Conservation (phyloP, 2,329 filamentous ascomycete genomes). For the Epichloe sp. region DNA sequence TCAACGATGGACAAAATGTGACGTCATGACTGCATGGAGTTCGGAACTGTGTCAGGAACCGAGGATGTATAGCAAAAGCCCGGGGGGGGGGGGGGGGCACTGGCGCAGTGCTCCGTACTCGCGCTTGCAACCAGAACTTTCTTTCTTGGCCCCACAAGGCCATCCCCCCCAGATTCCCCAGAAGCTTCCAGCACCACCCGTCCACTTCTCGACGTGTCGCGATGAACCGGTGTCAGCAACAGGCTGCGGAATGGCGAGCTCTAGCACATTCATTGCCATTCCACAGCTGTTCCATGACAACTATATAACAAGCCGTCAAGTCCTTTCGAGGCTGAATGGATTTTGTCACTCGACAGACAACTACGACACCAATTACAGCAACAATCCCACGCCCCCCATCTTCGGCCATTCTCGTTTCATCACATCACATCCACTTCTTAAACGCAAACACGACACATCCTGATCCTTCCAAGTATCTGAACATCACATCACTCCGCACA, state of each 20-base stretch:
- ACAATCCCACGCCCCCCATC: background rate
- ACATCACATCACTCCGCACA: constrained; percentile 17
- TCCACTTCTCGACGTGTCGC: background rate
- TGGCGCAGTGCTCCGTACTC: too few species aligned
- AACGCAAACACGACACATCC: background rate
- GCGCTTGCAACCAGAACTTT: too few species aligned
- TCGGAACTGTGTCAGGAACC: too few species aligned
- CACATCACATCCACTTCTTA: background rate
- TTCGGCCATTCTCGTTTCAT: background rate
- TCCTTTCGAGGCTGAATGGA: too few species aligned
- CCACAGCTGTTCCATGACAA: background rate
- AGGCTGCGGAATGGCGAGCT: constrained; percentile 9
- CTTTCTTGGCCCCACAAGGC: too few species aligned
- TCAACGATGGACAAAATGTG: too few species aligned
- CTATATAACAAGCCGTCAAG: too few species aligned
- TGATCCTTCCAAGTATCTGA: constrained; percentile 10
- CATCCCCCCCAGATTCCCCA: constrained; percentile 1
- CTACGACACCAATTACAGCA: background rate
- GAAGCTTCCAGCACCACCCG: constrained; percentile 7
- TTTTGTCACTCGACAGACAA: background rate
- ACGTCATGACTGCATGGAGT: too few species aligned
- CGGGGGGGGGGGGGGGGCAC: too few species aligned
- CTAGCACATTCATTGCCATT: constrained; percentile 4
- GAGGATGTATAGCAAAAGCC: too few species aligned
- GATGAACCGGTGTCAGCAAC: constrained; percentile 5